Evolutionary conservation across 139 green algal genomes (phyloP).

Genomic region (Protoeuglena noctilucae): DNA sequence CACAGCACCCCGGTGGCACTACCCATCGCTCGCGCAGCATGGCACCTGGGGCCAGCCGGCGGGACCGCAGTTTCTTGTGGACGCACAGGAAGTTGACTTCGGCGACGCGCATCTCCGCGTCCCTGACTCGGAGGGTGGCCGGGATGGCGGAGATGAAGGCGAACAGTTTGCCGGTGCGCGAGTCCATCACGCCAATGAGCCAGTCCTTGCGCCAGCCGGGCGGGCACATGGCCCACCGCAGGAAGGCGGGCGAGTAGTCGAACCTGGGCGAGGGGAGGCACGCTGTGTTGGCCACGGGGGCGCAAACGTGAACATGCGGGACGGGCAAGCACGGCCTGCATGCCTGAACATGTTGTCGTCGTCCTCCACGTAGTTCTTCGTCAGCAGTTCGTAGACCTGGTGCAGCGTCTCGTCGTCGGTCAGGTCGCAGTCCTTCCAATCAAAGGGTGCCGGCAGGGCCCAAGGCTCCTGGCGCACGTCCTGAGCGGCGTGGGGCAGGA

Average conservation of each 20-base stretch:
- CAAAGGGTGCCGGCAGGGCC: conserved; percentile 57
- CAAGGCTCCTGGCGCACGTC: conserved; percentile 72
- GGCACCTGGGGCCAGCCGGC: conserved; percentile 84
- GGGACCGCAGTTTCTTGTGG: conserved; percentile 93
- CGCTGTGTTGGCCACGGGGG: not conserved
- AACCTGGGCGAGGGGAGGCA: conserved; percentile 29
- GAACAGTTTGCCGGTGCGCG: conserved; percentile 36
- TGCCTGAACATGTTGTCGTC: conserved; percentile 94
- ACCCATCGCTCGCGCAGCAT: no score
- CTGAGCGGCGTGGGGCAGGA: no score
- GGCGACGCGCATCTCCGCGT: conserved; percentile 43
- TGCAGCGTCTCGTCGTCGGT: conserved; percentile 30
- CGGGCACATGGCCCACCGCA: conserved; percentile 77
- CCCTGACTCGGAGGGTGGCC: conserved; percentile 29
- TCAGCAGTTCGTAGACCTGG: conserved; percentile 81
- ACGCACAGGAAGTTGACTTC: conserved; percentile 99
- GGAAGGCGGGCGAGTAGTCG: conserved; percentile 66
- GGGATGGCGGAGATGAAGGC: conserved; percentile 89
- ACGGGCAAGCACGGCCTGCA: not conserved
- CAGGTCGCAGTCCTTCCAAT: conserved; percentile 80
- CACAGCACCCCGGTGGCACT: no score
- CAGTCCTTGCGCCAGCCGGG: conserved; percentile 65
- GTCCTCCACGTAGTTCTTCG: conserved; percentile 93
- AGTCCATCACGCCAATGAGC: conserved; percentile 54
- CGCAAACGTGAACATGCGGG: not conserved